These are phyloP conservation scores for Neonectria sp. DNA, from an alignment of 2,329 filamentous ascomycete species.

Conservation along the genomic window DNA sequence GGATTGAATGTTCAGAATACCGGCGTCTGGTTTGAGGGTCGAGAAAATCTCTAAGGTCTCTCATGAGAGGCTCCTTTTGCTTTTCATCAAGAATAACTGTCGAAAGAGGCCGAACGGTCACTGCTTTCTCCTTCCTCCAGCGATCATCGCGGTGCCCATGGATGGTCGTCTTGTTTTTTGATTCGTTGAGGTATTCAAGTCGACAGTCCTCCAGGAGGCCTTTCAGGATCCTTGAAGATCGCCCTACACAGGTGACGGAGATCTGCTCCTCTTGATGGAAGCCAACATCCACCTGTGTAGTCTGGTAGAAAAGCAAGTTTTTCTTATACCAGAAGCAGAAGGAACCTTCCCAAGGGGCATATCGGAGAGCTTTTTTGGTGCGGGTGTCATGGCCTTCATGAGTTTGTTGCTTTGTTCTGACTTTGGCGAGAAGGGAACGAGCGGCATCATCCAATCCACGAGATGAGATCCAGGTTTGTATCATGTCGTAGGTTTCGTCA, in stretches of 20 bases:
- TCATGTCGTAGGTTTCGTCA: background rate
- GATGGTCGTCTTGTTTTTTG: constrained; percentile 48
- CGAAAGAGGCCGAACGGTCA: background rate
- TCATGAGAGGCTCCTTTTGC: background rate
- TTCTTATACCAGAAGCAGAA: constrained; percentile 32
- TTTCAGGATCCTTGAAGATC: constrained; percentile 44
- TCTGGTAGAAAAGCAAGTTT: constrained; percentile 30
- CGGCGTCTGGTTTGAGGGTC: background rate
- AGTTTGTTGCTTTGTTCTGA: constrained; percentile 6
- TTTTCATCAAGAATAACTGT: background rate
- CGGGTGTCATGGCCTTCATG: background rate
- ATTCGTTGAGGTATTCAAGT: constrained; percentile 48
- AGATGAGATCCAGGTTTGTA: constrained; percentile 6
- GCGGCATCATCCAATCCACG: background rate
- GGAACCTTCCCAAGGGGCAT: constrained; percentile 18
- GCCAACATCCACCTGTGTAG: constrained; percentile 16
- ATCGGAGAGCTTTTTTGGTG: constrained; percentile 30
- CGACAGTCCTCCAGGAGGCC: constrained; percentile 50
- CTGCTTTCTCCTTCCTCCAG: background rate
- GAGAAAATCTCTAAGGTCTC: constrained; percentile 5
- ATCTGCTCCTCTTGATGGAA: constrained; percentile 44
- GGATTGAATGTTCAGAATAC: background rate
- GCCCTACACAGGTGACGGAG: constrained; percentile 38
- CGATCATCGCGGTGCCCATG: constrained; percentile 46
- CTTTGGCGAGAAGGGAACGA: constrained; percentile 11